Evolutionary conservation across 176 grass and related monocot genomes (phyloP).

Genomic region (Carex myosuroides): DNA sequence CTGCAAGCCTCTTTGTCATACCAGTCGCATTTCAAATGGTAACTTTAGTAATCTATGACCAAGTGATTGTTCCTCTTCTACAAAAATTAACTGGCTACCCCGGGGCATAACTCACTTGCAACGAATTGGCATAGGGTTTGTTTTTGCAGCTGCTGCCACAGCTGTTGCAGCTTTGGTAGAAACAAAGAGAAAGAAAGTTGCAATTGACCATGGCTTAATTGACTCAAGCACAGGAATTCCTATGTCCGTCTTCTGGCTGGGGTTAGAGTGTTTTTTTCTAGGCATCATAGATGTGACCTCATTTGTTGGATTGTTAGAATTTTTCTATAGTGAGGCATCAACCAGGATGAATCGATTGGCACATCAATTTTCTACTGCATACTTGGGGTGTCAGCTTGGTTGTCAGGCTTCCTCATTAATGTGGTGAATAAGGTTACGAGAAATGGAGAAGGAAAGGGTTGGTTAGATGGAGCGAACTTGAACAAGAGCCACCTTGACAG

Average conservation of each 20-base stretch:
- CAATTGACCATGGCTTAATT: not conserved
- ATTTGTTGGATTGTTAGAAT: conserved; percentile 61
- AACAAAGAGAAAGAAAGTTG: conserved; percentile 22
- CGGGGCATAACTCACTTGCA: conserved; percentile 51
- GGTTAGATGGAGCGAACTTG: conserved; percentile 37
- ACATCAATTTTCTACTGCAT: conserved; percentile 48
- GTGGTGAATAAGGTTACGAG: conserved; percentile 39
- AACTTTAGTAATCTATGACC: conserved; percentile 46
- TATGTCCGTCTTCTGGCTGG: conserved; percentile 62
- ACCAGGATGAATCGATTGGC: conserved; percentile 52
- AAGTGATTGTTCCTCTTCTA: conserved; percentile 31
- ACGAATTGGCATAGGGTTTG: conserved; percentile 47
- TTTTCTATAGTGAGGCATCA: conserved; percentile 67
- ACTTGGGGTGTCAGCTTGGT: conserved; percentile 45
- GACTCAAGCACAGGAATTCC: not conserved
- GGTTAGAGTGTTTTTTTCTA: conserved; percentile 53
- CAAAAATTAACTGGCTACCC: conserved; percentile 27
- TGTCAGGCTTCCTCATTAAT: conserved; percentile 38
- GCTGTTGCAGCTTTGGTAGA: conserved; percentile 42
- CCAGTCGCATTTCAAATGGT: conserved; percentile 50
- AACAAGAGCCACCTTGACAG: conserved; percentile 40
- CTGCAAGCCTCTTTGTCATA: conserved; percentile 50
- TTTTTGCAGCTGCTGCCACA: conserved; percentile 22
- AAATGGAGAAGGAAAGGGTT: conserved; percentile 9
- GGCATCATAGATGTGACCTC: conserved; percentile 56